Percentiles rank a stretch among this genome's conserved stretches.
Evolutionary conservation across 208 protist genomes (phyloP).

Genomic region (Histomonas meleagridis): DNA sequence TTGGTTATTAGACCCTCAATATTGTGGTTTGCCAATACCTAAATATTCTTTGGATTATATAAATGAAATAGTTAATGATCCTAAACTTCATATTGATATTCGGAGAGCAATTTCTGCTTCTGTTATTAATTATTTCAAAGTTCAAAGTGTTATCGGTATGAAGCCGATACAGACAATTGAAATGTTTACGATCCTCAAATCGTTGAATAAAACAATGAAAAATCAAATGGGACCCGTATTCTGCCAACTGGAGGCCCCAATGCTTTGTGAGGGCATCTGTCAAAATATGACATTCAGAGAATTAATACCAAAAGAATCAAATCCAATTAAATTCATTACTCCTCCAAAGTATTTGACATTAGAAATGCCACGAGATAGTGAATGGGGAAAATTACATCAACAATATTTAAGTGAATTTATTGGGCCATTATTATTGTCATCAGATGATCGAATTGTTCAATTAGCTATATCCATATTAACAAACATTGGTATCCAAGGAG

Average conservation of each 20-base stretch:
- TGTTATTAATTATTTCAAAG: not conserved
- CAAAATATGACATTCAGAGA: not conserved
- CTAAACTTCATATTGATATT: not conserved
- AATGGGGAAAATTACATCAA: not conserved
- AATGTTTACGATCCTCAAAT: not conserved
- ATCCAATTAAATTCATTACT: not conserved
- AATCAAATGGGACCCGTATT: not conserved
- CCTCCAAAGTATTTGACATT: not conserved
- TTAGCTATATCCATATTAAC: not conserved
- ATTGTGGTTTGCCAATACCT: not conserved
- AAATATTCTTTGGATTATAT: not conserved
- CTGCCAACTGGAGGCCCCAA: not conserved
- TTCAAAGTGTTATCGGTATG: not conserved
- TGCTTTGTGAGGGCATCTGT: not conserved
- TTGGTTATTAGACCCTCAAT: not conserved
- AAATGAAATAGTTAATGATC: not conserved
- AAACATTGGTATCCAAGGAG: not conserved
- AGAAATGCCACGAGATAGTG: not conserved
- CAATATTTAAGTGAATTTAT: not conserved
- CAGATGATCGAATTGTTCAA: not conserved
- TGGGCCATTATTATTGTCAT: not conserved
- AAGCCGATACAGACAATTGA: not conserved
- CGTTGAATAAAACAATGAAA: not conserved
- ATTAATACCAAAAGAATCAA: not conserved
- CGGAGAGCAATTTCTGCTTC: not conserved